A percentile compares a stretch with the other conserved stretches of the same genome.
These are phyloP conservation scores for Scedosporium boydii DNA, from an alignment of 2,329 filamentous ascomycete species.

Conservation along the genomic window DNA sequence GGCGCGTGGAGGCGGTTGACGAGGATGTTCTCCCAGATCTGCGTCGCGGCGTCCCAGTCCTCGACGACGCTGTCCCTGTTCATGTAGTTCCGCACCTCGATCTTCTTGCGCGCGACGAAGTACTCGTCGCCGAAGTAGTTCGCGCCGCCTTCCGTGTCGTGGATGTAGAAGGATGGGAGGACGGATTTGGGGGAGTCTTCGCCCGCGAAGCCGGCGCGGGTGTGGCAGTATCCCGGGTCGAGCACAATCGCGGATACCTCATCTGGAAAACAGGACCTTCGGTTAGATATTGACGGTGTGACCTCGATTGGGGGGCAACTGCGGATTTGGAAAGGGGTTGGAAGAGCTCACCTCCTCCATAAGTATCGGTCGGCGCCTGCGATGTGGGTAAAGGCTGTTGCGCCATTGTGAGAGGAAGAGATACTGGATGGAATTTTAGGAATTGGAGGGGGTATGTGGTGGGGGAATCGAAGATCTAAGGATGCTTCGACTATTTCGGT, in stretches of 20 bases:
- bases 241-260: constrained; percentile 96
- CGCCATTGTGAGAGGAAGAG: constrained; percentile 33
- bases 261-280: constrained; percentile 44
- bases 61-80: constrained; percentile 81
- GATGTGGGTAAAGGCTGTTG: constrained; percentile 46
- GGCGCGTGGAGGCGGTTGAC: constrained; percentile 76
- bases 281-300: background rate
- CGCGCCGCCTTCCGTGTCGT: constrained; percentile 36
- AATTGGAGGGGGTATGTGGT: background rate
- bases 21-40: constrained; percentile 88
- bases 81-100: constrained; percentile 91
- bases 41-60: constrained; percentile 87
- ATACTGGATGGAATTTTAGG: constrained; percentile 1
- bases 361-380: constrained; percentile 51
- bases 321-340: constrained; percentile 5
- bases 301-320: constrained; percentile 2
- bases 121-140: constrained; percentile 85
- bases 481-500: background rate
- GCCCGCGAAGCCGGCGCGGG: constrained; percentile 91
- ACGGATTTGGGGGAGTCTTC: constrained; percentile 96
- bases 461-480: background rate
- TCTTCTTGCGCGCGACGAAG: constrained; percentile 63
- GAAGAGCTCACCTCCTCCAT: constrained; percentile 45
- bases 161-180: constrained; percentile 81
- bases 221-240: constrained; percentile 84